Percentiles rank a stretch among this genome's conserved stretches.
Evolutionary conservation across 2,329 filamentous ascomycete genomes (phyloP).

Genomic region (Grosmannia clavigera): DNA sequence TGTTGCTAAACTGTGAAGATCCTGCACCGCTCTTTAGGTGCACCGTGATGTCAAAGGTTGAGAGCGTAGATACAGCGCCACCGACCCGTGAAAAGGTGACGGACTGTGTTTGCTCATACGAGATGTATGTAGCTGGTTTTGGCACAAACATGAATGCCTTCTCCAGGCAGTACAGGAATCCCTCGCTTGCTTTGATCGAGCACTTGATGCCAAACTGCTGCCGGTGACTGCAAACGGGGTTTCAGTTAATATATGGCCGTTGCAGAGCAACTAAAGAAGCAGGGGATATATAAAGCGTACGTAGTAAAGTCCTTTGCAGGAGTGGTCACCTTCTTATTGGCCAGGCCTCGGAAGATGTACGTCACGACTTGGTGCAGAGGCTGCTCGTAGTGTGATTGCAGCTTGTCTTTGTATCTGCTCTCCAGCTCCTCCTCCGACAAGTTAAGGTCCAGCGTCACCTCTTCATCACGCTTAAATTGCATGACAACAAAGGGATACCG

Average conservation of each 20-base stretch:
- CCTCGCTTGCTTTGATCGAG: conserved; percentile 99
- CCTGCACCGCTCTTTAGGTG: conserved; percentile 75
- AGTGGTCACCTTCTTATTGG: conserved; percentile 87
- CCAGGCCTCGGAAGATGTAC: conserved; percentile 87
- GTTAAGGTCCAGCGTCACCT: conserved; percentile 92
- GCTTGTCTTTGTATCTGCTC: conserved; percentile 75
- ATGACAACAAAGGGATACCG: conserved; percentile 97
- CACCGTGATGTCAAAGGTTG: conserved; percentile 95
- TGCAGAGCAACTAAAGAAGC: not conserved
- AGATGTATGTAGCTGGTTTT: conserved; percentile 94
- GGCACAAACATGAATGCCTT: conserved; percentile 99
- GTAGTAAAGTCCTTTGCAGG: conserved; percentile 90
- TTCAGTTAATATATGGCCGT: not conserved
- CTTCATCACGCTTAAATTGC: conserved; percentile 97
- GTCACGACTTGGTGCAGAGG: conserved; percentile 88
- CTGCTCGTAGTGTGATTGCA: conserved; percentile 82
- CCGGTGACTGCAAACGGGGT: conserved; percentile 50
- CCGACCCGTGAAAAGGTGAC: conserved; percentile 94
- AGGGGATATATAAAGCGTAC: conserved; percentile 24
- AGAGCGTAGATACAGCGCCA: conserved; percentile 82
- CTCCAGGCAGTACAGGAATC: conserved; percentile 91
- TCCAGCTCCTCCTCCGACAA: conserved; percentile 83
- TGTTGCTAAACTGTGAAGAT: conserved; percentile 96
- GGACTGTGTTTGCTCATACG: conserved; percentile 81
- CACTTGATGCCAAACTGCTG: conserved; percentile 94